Conservation (phyloP, 345 rosid species). For the Populus nigra region DNA sequence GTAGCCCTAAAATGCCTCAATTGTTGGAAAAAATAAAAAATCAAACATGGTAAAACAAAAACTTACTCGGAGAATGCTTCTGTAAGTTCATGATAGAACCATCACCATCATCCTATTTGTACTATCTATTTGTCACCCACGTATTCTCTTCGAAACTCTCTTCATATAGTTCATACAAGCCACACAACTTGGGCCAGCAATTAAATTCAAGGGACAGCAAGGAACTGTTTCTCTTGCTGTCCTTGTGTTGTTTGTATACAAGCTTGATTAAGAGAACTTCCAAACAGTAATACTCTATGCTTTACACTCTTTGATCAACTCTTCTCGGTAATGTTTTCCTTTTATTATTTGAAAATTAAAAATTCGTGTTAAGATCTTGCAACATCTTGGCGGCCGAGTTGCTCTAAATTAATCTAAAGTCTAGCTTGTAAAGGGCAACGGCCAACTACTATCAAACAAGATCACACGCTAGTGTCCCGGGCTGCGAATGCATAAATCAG, state of each 20-base stretch:
- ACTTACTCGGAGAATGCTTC: not conserved
- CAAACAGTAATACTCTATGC: not conserved
- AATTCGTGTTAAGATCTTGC: not conserved
- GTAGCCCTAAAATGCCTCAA: not conserved
- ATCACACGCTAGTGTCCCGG: not conserved
- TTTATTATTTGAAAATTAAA: not conserved
- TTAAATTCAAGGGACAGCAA: not conserved
- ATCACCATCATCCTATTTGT: not conserved
- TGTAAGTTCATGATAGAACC: no score
- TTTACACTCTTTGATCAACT: not conserved
- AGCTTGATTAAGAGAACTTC: not conserved
- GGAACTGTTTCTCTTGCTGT: not conserved
- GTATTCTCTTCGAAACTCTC: not conserved
- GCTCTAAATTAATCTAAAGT: not conserved
- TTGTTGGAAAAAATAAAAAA: not conserved
- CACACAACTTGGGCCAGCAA: not conserved
- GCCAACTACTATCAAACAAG: not conserved
- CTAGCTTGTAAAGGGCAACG: not conserved
- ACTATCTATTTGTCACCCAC: not conserved
- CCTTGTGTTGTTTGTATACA: not conserved
- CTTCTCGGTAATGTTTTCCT: not conserved
- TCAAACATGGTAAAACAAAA: not conserved
- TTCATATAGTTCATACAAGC: not conserved
- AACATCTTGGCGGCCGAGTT: not conserved
- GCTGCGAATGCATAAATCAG: not conserved